A percentile compares a stretch with the other conserved stretches of the same genome.
These are phyloP conservation scores for Podospora appendiculata DNA, from an alignment of 495 filamentous ascomycete species.

Conservation along the genomic window DNA sequence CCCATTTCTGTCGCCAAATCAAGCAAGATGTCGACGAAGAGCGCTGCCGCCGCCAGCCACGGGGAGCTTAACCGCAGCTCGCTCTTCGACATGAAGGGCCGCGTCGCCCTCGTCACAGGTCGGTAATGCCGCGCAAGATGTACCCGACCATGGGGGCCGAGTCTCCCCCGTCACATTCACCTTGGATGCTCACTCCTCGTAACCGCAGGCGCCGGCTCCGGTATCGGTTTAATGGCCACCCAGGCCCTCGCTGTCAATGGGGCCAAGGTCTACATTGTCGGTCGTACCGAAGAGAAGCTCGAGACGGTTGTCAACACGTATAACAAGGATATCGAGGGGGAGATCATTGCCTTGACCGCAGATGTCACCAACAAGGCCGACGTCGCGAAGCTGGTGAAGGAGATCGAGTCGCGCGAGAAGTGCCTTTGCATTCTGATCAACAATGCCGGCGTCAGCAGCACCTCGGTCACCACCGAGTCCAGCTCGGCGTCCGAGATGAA, in stretches of 20 bases:
- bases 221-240: slow-evolving; percentile 69
- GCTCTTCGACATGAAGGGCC: slow-evolving; percentile 54
- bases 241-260: slow-evolving; percentile 73
- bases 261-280: slow-evolving; percentile 78
- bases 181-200: no score
- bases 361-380: slow-evolving; percentile 73
- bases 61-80: slow-evolving; percentile 42
- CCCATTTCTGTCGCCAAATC: neutral
- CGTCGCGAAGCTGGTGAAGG: slow-evolving; percentile 52
- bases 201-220: slow-evolving; percentile 30
- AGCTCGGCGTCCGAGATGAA: slow-evolving; percentile 41
- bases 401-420: slow-evolving; percentile 54
- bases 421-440: slow-evolving; percentile 72
- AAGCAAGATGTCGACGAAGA: slow-evolving; percentile 39
- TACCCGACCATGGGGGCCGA: neutral
- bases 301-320: slow-evolving; percentile 22
- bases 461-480: slow-evolving; percentile 51
- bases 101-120: slow-evolving; percentile 57
- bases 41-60: slow-evolving; percentile 24
- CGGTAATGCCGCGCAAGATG: neutral
- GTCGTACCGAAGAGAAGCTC: slow-evolving; percentile 47
- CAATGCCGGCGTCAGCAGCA: slow-evolving; percentile 66
- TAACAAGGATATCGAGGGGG: slow-evolving; percentile 26
- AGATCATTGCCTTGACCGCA: slow-evolving; percentile 53
- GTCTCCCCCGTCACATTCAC: neutral